phyloP scores from a whole-genome alignment of 2,329 filamentous ascomycete species.

The Lasiodiplodia citricola region DNA sequence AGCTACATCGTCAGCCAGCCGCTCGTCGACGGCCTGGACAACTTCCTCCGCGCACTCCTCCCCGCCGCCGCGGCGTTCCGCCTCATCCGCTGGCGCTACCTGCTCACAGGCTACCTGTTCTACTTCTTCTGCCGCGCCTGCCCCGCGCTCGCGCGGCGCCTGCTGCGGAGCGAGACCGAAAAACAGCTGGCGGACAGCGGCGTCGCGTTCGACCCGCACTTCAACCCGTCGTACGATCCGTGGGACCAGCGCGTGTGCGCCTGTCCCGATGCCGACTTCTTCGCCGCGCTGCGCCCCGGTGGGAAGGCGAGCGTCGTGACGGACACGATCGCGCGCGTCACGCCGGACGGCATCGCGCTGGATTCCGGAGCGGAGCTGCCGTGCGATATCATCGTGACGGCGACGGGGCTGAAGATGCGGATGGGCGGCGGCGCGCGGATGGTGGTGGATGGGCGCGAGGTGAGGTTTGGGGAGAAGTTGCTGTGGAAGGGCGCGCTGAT shows the following conservation, averaged over 20 bases:
- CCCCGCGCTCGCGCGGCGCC: constrained; percentile 54
- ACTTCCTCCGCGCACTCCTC: constrained; percentile 50
- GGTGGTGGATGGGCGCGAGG: constrained; percentile 54
- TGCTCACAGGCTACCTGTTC: constrained; percentile 56
- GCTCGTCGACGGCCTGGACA: constrained; percentile 46
- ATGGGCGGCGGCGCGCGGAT: constrained; percentile 61
- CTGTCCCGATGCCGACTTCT: constrained; percentile 65
- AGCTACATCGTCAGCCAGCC: constrained; percentile 66
- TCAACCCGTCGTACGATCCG: constrained; percentile 54
- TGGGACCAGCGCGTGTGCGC: constrained; percentile 78
- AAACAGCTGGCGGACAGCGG: constrained; percentile 56
- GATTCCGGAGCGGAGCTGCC: constrained; percentile 47
- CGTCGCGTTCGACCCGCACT: constrained; percentile 47
- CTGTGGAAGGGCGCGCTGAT: constrained; percentile 68
- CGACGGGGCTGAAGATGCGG: constrained; percentile 64
- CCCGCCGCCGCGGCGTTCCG: constrained; percentile 54
- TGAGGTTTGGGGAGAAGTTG: constrained; percentile 57
- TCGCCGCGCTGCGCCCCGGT: constrained; percentile 55
- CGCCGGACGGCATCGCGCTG: constrained; percentile 55
- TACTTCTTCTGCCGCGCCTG: constrained; percentile 58
- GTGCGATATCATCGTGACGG: constrained; percentile 68
- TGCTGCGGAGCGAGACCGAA: constrained; percentile 54
- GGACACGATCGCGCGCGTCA: constrained; percentile 59
- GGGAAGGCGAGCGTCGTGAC: constrained; percentile 59
- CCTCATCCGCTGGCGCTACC: constrained; percentile 58